These are phyloP conservation scores for Mucuna pruriens DNA, from an alignment of 306 rosid genomes.

Conservation along the genomic window DNA sequence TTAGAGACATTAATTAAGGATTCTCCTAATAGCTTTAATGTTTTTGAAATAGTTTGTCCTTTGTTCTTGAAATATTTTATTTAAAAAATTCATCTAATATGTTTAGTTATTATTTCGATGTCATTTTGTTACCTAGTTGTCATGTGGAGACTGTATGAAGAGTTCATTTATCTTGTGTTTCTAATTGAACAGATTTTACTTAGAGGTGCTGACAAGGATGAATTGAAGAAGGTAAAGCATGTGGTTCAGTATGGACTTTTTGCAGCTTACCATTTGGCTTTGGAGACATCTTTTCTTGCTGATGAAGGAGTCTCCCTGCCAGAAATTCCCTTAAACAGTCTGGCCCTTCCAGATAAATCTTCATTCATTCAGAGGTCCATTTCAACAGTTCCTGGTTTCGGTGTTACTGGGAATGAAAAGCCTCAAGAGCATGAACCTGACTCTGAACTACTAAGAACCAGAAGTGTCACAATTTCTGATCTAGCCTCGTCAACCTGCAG, in stretches of 20 bases:
- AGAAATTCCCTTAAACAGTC: constrained; percentile 76
- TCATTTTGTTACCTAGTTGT: constrained; percentile 12
- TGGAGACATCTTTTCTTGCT: constrained; percentile 99
- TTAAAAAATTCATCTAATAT: neutral
- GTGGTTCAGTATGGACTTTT: constrained; percentile 96
- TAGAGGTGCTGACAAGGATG: constrained; percentile 85
- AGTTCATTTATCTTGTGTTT: constrained; percentile 42
- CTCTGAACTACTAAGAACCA: constrained; percentile 56
- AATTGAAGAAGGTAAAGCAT: constrained; percentile 90
- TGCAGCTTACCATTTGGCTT: constrained; percentile 97
- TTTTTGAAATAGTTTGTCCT: neutral
- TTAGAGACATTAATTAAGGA: neutral
- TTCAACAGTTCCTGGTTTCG: constrained; percentile 81
- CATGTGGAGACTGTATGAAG: constrained; percentile 23
- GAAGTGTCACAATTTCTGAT: constrained; percentile 54
- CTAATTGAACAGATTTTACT: constrained; percentile 75
- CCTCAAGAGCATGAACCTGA: constrained; percentile 47
- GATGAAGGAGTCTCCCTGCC: constrained; percentile 98
- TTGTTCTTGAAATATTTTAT: constrained; percentile 22
- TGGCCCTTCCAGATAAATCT: constrained; percentile 76
- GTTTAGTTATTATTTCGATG: constrained; percentile 5
- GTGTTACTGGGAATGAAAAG: constrained; percentile 48
- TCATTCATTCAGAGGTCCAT: constrained; percentile 79
- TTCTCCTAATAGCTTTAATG: constrained; percentile 3
- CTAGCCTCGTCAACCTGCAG: constrained; percentile 44